Percentiles rank a stretch among this genome's conserved stretches.
These are phyloP conservation scores for Neofusicoccum umdonicola DNA, from an alignment of 2,329 filamentous ascomycete genomes.

Conservation along the genomic window DNA sequence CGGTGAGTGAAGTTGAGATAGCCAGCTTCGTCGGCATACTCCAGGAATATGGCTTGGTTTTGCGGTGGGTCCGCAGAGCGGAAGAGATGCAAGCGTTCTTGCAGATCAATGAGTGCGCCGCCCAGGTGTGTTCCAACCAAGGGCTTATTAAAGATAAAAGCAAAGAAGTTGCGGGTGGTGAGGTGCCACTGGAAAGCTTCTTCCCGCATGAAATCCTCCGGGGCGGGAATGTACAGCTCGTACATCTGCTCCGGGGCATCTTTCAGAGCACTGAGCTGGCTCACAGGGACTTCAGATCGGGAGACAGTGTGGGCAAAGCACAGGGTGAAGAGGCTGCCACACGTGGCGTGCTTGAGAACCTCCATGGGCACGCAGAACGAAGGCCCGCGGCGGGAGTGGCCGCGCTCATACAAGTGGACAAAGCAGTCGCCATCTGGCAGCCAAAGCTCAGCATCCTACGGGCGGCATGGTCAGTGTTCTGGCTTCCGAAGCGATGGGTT, in stretches of 20 bases:
- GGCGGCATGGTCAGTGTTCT: background rate
- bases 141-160: constrained; percentile 64
- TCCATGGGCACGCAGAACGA: constrained; percentile 65
- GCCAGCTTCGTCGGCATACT: constrained; percentile 66
- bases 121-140: constrained; percentile 68
- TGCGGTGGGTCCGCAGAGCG: constrained; percentile 51
- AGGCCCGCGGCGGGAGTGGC: constrained; percentile 63
- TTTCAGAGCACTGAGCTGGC: constrained; percentile 1
- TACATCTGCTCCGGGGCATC: constrained; percentile 25
- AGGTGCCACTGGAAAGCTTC: constrained; percentile 63
- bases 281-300: background rate
- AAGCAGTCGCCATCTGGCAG: constrained; percentile 65
- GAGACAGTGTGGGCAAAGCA: constrained; percentile 36
- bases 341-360: constrained; percentile 57
- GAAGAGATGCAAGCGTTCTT: constrained; percentile 64
- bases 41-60: constrained; percentile 61
- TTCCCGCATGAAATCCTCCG: constrained; percentile 51
- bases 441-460: constrained; percentile 71
- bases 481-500: background rate
- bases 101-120: constrained; percentile 60
- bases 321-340: constrained; percentile 58
- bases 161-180: constrained; percentile 72
- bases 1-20: constrained; percentile 67
- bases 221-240: constrained; percentile 70
- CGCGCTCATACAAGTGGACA: constrained; percentile 66